Evolutionary conservation across 306 rosid species (phyloP).

Genomic region (Cicer pinnatifidum): DNA sequence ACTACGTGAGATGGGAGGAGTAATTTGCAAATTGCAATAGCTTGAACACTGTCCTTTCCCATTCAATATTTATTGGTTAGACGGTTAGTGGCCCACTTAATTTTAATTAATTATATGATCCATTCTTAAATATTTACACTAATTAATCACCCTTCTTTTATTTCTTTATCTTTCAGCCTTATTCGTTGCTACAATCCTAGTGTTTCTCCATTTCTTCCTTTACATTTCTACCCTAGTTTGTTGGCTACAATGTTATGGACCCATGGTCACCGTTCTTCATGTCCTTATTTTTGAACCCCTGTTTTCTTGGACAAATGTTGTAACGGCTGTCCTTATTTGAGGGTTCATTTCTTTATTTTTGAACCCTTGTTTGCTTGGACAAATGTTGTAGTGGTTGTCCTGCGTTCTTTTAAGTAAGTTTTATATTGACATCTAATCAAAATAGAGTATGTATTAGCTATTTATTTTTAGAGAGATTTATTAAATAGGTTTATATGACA

Average conservation of each 20-base stretch:
- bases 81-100: constrained; percentile 56
- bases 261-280: neutral
- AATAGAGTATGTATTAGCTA: too few relatives aligned
- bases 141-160: constrained; percentile 24
- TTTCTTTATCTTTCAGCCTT: constrained; percentile 35
- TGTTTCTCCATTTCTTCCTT: constrained; percentile 25
- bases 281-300: neutral
- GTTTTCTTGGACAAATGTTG: neutral
- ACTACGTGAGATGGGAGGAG: too few relatives aligned
- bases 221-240: constrained; percentile 18
- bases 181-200: constrained; percentile 27
- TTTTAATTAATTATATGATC: constrained; percentile 41
- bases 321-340: neutral
- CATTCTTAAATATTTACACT: constrained; percentile 37
- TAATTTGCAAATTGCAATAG: constrained; percentile 41
- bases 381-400: neutral
- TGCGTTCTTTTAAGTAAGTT: too few relatives aligned
- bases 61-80: constrained; percentile 48
- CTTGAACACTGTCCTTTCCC: constrained; percentile 30
- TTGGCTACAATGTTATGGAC: neutral
- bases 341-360: neutral
- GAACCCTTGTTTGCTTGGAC: neutral
- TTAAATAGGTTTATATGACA: too few relatives aligned
- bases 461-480: too few relatives aligned
- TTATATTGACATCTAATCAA: too few relatives aligned